These are phyloP conservation scores for Pichia ethanolica DNA, from an alignment of 805 yeast species.

Conservation along the genomic window DNA sequence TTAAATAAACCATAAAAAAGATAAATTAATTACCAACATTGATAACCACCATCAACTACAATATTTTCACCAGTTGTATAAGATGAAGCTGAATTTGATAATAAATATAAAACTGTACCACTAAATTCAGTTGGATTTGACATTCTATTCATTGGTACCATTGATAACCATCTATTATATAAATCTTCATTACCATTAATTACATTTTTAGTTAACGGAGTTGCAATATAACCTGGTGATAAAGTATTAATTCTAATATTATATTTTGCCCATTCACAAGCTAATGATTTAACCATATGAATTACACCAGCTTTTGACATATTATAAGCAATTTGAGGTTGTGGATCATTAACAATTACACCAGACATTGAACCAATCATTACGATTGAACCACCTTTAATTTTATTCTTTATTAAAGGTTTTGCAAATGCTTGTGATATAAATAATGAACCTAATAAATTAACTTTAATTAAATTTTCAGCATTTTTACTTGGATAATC, in stretches of 20 bases:
- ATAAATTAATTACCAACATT: constrained; percentile 51
- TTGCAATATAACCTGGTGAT: constrained; percentile 74
- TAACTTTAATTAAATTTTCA: constrained; percentile 60
- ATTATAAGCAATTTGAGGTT: constrained; percentile 74
- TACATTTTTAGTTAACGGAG: constrained; percentile 71
- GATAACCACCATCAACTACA: constrained; percentile 83
- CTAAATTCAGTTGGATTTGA: constrained; percentile 81
- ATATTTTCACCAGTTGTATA: constrained; percentile 82
- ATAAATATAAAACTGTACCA: constrained; percentile 67
- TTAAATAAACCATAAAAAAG: not conserved
- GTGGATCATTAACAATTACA: constrained; percentile 69
- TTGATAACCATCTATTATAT: constrained; percentile 65
- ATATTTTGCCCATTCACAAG: constrained; percentile 76
- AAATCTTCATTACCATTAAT: constrained; percentile 48
- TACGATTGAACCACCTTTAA: constrained; percentile 52
- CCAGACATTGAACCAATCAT: constrained; percentile 79
- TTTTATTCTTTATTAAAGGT: constrained; percentile 49
- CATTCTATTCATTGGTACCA: constrained; percentile 73
- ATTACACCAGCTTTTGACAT: constrained; percentile 84
- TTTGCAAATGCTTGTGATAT: constrained; percentile 68
- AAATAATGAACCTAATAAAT: constrained; percentile 67
- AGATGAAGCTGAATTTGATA: constrained; percentile 60
- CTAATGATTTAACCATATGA: constrained; percentile 68
- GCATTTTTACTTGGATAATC: constrained; percentile 69
- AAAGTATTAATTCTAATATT: constrained; percentile 70